Evolutionary conservation across 164 flowering plant genomes (phyloP).

Genomic region (Magnolia kwangsiensis): DNA sequence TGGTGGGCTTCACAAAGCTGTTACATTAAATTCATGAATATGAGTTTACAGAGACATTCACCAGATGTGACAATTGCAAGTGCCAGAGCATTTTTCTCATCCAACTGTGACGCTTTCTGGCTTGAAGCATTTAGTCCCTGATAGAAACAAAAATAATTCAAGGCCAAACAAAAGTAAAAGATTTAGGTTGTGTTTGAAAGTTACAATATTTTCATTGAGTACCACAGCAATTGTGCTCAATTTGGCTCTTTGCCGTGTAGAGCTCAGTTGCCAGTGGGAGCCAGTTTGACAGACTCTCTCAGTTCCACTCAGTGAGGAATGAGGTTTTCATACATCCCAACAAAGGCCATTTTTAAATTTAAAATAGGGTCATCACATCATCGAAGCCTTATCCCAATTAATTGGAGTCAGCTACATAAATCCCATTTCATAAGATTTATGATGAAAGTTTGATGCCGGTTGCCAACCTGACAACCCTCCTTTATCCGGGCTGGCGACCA

Average conservation of each 20-base stretch:
- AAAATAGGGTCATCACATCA: not conserved
- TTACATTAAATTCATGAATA: not conserved
- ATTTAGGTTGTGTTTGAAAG: not conserved
- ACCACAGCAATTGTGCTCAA: not conserved
- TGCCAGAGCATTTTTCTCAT: conserved; percentile 83
- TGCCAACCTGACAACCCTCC: no score
- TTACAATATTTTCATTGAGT: not conserved
- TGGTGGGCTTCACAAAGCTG: not conserved
- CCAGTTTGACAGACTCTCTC: not conserved
- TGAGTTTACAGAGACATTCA: conserved; percentile 23
- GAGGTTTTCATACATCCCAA: not conserved
- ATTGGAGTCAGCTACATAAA: not conserved
- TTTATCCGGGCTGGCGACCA: no score
- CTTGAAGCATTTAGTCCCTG: conserved; percentile 66
- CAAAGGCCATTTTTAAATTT: not conserved
- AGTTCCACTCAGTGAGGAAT: not conserved
- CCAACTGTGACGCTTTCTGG: conserved; percentile 65
- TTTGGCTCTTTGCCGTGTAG: not conserved
- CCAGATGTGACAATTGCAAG: conserved; percentile 88
- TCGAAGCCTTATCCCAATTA: not conserved
- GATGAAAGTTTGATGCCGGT: no score
- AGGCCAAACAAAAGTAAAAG: not conserved
- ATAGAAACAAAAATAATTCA: conserved; percentile 8
- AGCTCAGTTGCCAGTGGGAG: not conserved
- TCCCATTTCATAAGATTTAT: not conserved